Evolutionary conservation across 257 asterid genomes (phyloP), one percentile per base, ranked within the genome.

Genomic region (Ballota nigra): DNA sequence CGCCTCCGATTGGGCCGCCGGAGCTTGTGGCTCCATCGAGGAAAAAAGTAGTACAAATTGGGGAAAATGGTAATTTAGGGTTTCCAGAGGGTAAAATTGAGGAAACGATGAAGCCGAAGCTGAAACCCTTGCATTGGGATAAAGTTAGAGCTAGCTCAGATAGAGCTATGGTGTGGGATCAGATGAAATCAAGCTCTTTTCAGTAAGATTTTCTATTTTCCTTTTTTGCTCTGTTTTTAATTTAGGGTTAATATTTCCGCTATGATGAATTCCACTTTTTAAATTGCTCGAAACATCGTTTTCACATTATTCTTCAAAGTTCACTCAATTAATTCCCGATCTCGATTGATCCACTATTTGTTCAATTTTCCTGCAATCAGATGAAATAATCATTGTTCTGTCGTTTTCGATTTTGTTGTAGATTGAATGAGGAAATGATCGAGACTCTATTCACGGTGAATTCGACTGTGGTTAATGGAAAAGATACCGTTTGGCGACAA

Each of bases 111-210:
- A 87, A 85, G 84, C 92, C 92, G 4, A 89, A 78, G 86, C 76
- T 89, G 71, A 92, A 92, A 77, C 83, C 97, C 66, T 78, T 89
- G 84, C 96, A 92, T 19, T 92, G 97, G 97, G 96, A 92, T 80
- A 92, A 92, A 88, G 93, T 89, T 29, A 87, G 87, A 78, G 88
- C 92, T 33, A 81, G 88, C 66, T 86, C 96, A 18, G 92, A 92
- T 45, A 81, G 86, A 75, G 85, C 82, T 36, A 89, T 87, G 92
- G 91, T 83, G 71, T 92, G 98, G 98, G 96, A 92, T 82, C 93
- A 89, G 59, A 70, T 89, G 49, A 89, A 85, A 49, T 80, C 96
- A 15, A 87, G 84, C 69, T 86, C 96, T 59, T 87, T 89, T 59
- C 88, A 85, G 98, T 92, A 79, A 86, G 96, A 78, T 70, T 83